A percentile compares a stretch with the other conserved stretches of the same genome.
Evolutionary conservation across 441 rosid genomes (phyloP).

Genomic region (Brassica balearica): DNA sequence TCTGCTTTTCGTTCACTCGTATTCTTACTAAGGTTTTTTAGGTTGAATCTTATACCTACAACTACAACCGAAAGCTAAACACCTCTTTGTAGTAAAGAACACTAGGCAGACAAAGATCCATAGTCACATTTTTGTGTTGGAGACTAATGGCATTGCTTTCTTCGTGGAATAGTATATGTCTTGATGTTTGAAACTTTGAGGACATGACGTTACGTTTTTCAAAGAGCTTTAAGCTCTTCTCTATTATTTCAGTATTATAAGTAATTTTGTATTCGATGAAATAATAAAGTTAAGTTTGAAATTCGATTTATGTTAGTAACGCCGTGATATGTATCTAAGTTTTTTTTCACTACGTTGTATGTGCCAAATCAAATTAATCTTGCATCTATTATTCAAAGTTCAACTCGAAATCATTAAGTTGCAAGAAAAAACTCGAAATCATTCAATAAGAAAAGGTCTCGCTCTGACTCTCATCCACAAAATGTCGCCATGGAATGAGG

Average conservation of each 20-base stretch:
- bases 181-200: slow-evolving; percentile 42
- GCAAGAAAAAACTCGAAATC: not conserved
- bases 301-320: slow-evolving; percentile 4
- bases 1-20: slow-evolving; percentile 1
- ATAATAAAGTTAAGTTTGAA: not conserved
- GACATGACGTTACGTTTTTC: slow-evolving; percentile 30
- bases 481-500: slow-evolving; percentile 7
- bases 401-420: not conserved
- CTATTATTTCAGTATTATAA: not conserved
- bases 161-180: slow-evolving; percentile 37
- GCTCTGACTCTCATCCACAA: not conserved
- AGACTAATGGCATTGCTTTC: slow-evolving; percentile 36
- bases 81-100: slow-evolving; percentile 9
- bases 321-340: not conserved
- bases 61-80: slow-evolving; percentile 7
- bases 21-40: not conserved
- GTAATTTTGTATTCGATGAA: not conserved
- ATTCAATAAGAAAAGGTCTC: not conserved
- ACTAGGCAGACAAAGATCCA: slow-evolving; percentile 28
- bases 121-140: slow-evolving; percentile 39
- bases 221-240: slow-evolving; percentile 27
- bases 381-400: not conserved
- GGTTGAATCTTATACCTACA: not conserved
- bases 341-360: not conserved
- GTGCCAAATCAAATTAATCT: slow-evolving; percentile 5